phyloP scores from a whole-genome alignment of 2,329 filamentous ascomycete genomes.

The Cercospora beticola region DNA sequence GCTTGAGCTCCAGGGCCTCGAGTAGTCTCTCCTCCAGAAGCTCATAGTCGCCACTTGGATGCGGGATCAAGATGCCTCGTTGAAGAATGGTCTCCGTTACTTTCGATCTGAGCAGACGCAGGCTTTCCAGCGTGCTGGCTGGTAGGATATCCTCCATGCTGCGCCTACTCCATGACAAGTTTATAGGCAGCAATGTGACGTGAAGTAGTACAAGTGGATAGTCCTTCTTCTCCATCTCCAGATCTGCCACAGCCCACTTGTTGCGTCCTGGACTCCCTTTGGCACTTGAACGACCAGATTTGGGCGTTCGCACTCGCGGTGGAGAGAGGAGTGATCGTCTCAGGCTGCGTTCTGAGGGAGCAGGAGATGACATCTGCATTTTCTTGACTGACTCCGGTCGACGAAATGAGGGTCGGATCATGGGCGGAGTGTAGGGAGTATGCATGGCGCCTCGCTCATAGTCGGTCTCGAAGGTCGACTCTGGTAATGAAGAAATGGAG shows the following conservation, averaged over 20 bases:
- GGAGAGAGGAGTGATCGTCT: conserved; percentile 25
- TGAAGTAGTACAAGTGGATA: conserved; percentile 74
- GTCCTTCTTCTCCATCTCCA: conserved; percentile 22
- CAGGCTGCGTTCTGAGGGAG: conserved; percentile 55
- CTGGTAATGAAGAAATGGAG: conserved; percentile 37
- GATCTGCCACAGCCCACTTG: conserved; percentile 19
- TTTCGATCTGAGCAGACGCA: conserved; percentile 67
- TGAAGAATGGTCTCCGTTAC: conserved; percentile 71
- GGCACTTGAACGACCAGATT: conserved; percentile 33
- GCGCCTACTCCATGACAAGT: conserved; percentile 59
- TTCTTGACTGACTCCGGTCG: conserved; percentile 68
- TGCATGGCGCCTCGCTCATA: conserved; percentile 22
- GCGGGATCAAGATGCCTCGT: conserved; percentile 70
- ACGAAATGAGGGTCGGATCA: conserved; percentile 64
- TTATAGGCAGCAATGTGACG: conserved; percentile 70
- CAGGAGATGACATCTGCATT: conserved; percentile 69
- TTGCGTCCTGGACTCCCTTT: conserved; percentile 54
- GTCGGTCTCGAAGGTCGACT: conserved; percentile 34
- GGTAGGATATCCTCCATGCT: conserved; percentile 54
- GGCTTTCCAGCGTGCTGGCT: conserved; percentile 56
- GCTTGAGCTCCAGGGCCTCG: conserved; percentile 70
- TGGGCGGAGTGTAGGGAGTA: conserved; percentile 56
- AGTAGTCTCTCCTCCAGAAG: conserved; percentile 74
- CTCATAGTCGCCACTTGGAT: conserved; percentile 78
- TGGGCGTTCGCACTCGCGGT: conserved; percentile 53